phyloP scores from a whole-genome alignment of 768 basidiomycete genomes.

The Tubosaeta sp. region DNA sequence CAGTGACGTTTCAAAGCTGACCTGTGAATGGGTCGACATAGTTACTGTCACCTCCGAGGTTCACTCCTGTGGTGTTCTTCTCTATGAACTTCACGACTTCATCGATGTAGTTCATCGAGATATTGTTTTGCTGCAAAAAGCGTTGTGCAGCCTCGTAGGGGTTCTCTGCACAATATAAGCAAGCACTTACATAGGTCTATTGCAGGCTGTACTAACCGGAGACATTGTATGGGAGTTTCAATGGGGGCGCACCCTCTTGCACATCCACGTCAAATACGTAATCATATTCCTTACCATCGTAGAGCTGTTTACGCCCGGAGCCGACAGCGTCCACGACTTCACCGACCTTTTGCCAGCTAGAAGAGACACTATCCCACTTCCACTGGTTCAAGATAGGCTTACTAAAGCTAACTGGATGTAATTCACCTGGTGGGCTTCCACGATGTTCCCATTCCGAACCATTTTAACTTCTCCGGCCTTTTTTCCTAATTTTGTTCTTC shows the following conservation, averaged over 20 bases:
- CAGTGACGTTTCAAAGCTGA: slow-evolving; percentile 18
- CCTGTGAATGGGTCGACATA: slow-evolving; percentile 93
- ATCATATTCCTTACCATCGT: slow-evolving; percentile 93
- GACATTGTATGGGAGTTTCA: slow-evolving; percentile 93
- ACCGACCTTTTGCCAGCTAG: slow-evolving; percentile 89
- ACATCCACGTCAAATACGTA: slow-evolving; percentile 99
- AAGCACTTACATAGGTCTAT: not conserved
- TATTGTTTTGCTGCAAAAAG: slow-evolving; percentile 80
- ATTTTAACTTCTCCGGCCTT: slow-evolving; percentile 93
- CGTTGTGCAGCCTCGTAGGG: slow-evolving; percentile 85
- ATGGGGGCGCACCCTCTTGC: slow-evolving; percentile 83
- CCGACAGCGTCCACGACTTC: slow-evolving; percentile 95
- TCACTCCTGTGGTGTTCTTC: slow-evolving; percentile 80
- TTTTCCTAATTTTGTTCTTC: slow-evolving; percentile 50
- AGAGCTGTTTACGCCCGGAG: slow-evolving; percentile 84
- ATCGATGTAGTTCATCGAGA: slow-evolving; percentile 80
- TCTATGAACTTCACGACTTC: slow-evolving; percentile 93
- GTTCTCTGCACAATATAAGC: slow-evolving; percentile 58
- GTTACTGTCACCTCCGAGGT: slow-evolving; percentile 54
- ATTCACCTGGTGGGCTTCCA: slow-evolving; percentile 87
- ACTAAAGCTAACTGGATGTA: not conserved
- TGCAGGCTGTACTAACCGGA: slow-evolving; percentile 49
- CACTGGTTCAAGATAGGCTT: slow-evolving; percentile 2
- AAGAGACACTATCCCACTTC: slow-evolving; percentile 74
- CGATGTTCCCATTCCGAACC: slow-evolving; percentile 72